Conservation (phyloP, 495 filamentous ascomycete genomes). For the Hypoxylon fragiforme region DNA sequence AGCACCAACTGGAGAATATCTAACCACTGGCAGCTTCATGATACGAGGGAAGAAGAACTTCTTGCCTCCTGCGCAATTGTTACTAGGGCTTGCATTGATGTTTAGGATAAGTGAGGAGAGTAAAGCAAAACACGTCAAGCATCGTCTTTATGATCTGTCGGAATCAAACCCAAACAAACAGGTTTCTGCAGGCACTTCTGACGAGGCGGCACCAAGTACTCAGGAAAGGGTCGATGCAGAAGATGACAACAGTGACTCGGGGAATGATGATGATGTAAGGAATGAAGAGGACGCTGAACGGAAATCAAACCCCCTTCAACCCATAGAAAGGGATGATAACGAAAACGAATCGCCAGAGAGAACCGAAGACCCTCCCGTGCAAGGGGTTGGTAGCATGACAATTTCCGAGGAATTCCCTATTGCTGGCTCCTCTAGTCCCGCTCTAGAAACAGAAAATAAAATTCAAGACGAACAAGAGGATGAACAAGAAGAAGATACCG, state of each 20-base stretch:
- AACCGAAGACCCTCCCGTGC: conserved; percentile 27
- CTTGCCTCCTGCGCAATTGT: conserved; percentile 82
- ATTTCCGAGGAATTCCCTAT: conserved; percentile 30
- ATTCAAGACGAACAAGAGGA: conserved; percentile 29
- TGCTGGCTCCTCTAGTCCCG: conserved; percentile 2
- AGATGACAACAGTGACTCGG: conserved; percentile 27
- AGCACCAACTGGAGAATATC: conserved; percentile 73
- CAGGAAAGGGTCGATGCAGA: conserved; percentile 10
- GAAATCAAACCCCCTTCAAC: conserved; percentile 51
- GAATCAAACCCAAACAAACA: conserved; percentile 7
- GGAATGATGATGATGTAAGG: conserved; percentile 19
- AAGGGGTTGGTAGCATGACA: conserved; percentile 40
- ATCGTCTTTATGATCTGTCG: conserved; percentile 60
- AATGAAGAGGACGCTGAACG: conserved; percentile 38
- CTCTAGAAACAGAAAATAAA: conserved; percentile 12
- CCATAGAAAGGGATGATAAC: conserved; percentile 36
- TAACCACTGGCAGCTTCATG: conserved; percentile 75
- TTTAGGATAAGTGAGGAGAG: conserved; percentile 91
- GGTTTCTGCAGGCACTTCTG: background rate
- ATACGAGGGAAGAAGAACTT: conserved; percentile 86
- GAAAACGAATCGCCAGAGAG: conserved; percentile 21
- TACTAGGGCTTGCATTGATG: conserved; percentile 84
- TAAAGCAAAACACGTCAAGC: conserved; percentile 74
- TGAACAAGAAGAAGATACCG: conserved; percentile 27
- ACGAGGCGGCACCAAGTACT: background rate